Evolutionary conservation across 2,329 filamentous ascomycete genomes (phyloP).

Genomic region (Curvularia lunata): DNA sequence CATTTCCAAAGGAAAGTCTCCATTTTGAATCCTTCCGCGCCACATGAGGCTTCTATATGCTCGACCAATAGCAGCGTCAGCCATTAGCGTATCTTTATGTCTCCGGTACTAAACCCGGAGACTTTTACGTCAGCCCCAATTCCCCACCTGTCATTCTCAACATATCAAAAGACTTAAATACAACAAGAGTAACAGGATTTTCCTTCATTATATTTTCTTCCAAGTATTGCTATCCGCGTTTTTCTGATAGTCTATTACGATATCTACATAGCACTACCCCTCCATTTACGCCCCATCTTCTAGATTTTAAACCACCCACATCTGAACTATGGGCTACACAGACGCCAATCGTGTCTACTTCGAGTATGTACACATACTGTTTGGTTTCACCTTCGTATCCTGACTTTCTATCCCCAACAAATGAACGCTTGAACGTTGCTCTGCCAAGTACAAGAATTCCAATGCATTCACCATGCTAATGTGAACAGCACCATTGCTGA

Average conservation of each 20-base stretch:
- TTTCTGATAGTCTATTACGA: not conserved
- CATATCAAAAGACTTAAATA: not conserved
- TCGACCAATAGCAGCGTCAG: constrained; percentile 24
- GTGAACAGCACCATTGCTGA: constrained; percentile 58
- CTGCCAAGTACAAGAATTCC: not conserved
- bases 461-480: not conserved
- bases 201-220: not conserved
- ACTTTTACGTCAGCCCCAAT: constrained; percentile 12
- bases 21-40: not conserved
- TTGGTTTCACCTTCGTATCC: not conserved
- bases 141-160: not conserved
- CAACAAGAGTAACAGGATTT: not conserved
- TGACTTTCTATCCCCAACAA: not conserved
- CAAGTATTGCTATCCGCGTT: not conserved
- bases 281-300: not conserved
- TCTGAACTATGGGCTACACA: constrained; percentile 34
- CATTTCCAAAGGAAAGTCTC: not conserved
- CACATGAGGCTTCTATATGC: not conserved
- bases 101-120: constrained; percentile 25
- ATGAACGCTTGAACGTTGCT: not conserved
- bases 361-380: constrained; percentile 30
- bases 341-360: constrained; percentile 48
- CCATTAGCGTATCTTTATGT: constrained; percentile 14
- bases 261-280: not conserved
- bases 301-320: no score